phyloP scores from a whole-genome alignment of 148 eudicot genomes.

The Cornus suecica region DNA sequence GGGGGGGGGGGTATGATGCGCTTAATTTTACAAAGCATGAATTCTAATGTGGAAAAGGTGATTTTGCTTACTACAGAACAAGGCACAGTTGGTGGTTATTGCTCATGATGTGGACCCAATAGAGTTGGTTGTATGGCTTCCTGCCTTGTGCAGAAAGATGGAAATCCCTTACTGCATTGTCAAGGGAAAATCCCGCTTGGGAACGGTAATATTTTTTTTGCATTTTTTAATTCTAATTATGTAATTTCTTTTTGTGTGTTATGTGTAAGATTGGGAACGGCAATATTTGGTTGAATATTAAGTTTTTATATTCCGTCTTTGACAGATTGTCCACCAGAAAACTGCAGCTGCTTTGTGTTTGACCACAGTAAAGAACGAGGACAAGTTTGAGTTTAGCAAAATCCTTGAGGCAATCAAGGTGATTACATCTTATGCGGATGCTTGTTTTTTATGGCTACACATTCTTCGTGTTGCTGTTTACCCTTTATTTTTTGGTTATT shows the following conservation, averaged over 20 bases:
- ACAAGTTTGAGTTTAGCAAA: neutral
- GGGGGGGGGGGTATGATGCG: neutral
- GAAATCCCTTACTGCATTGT: slow-evolving; percentile 80
- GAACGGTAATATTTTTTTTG: slow-evolving; percentile 31
- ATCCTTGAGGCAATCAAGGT: slow-evolving; percentile 66
- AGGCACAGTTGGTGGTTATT: slow-evolving; percentile 72
- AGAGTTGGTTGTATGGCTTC: slow-evolving; percentile 79
- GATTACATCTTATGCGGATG: neutral
- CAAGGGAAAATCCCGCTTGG: slow-evolving; percentile 76
- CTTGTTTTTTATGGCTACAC: neutral
- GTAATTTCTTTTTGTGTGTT: no score
- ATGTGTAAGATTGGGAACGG: slow-evolving; percentile 72
- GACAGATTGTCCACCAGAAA: slow-evolving; percentile 21
- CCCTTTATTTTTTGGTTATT: no score
- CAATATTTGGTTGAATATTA: neutral
- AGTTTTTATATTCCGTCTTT: no score
- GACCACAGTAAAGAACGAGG: neutral
- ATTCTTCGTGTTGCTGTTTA: neutral
- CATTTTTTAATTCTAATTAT: no score
- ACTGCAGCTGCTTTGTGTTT: neutral
- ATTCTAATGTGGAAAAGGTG: neutral
- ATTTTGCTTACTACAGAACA: slow-evolving; percentile 34
- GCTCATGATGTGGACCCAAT: slow-evolving; percentile 84
- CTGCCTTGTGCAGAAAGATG: slow-evolving; percentile 73
- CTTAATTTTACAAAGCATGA: neutral